Evolutionary conservation across 106 monocot species (phyloP), one percentile per base, ranked within the genome.

Genomic region (Dendrobium huoshanense): DNA sequence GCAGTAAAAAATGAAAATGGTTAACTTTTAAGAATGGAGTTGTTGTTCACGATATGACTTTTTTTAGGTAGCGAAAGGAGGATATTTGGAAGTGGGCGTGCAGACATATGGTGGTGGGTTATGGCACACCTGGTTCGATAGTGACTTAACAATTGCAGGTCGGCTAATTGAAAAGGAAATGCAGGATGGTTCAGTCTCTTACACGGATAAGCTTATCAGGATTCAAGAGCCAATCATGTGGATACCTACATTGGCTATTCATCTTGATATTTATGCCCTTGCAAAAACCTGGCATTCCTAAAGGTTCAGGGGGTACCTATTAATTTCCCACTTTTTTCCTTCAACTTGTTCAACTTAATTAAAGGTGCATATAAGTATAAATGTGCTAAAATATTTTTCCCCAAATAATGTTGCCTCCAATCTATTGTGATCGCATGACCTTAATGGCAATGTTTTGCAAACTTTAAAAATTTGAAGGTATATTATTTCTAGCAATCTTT

Each of bases 91-190:
- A 80, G 87, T 99, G 17, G 98, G 95, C n/a, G 98, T 99, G 31
- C 94, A 95, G 77, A 92, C 92, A 76, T 99, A 99, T 90, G 98
- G 98, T 17, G 77, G 94, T 82, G 98, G 98, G 51, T 84, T 99
- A 80, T 99, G 98, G 98, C 88, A 99, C 84, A 99, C 98, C 67
- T 99, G 98, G 98, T 99, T 99, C 70, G 98, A 99, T 82, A 89
- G 98, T 45, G 98, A 99, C 77, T 86, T 99, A 55, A 89, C 95
- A 11, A 64, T 99, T 80, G 98, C 98, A 61, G 98, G 98, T 18
- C 87, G 98, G 85, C 72, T 99, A 49, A 90, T 99, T 61, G 58
- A 92, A 45, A 95, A 87, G 81, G 87, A 89, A 86, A 82, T 58
- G 59, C 89, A 91, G 72, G 92, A 91, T 78, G 91, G 90, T 45